These are phyloP conservation scores for Pezizomycotina sp. DNA, from an alignment of 2,329 filamentous ascomycete genomes.

Conservation along the genomic window DNA sequence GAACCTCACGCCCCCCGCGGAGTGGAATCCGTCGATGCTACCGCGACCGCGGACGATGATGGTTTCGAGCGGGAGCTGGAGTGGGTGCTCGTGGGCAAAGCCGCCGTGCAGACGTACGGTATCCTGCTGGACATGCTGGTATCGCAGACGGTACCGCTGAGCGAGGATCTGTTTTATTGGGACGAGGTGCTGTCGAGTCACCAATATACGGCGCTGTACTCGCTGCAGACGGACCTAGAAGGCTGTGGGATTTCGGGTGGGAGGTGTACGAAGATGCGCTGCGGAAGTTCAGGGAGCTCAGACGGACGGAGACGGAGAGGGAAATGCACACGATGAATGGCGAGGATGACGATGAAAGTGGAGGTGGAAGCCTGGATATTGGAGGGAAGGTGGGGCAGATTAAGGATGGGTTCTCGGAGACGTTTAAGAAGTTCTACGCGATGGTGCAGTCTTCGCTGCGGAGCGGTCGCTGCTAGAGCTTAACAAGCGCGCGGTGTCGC, in stretches of 20 bases:
- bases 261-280: constrained; percentile 49
- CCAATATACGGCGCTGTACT: constrained; percentile 63
- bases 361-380: constrained; percentile 20
- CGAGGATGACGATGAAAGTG: constrained; percentile 5
- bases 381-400: constrained; percentile 22
- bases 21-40: constrained; percentile 43
- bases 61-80: constrained; percentile 62
- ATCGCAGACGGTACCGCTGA: constrained; percentile 66
- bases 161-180: constrained; percentile 90
- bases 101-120: constrained; percentile 79
- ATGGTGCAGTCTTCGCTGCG: constrained; percentile 59
- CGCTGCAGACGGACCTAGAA: constrained; percentile 64
- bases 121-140: constrained; percentile 59
- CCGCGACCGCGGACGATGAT: constrained; percentile 26
- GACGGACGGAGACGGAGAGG: constrained; percentile 18
- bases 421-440: constrained; percentile 50
- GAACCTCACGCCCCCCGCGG: constrained; percentile 43
- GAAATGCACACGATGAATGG: constrained; percentile 7
- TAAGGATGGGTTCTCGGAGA: constrained; percentile 18
- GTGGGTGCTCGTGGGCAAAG: constrained; percentile 83
- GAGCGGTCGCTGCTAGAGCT: constrained; percentile 57
- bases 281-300: constrained; percentile 12
- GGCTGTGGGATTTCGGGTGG: constrained; percentile 54
- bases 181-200: constrained; percentile 70
- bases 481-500: constrained; percentile 55